phyloP scores from a whole-genome alignment of 441 rosid species.

The Macaranga tanarius region DNA sequence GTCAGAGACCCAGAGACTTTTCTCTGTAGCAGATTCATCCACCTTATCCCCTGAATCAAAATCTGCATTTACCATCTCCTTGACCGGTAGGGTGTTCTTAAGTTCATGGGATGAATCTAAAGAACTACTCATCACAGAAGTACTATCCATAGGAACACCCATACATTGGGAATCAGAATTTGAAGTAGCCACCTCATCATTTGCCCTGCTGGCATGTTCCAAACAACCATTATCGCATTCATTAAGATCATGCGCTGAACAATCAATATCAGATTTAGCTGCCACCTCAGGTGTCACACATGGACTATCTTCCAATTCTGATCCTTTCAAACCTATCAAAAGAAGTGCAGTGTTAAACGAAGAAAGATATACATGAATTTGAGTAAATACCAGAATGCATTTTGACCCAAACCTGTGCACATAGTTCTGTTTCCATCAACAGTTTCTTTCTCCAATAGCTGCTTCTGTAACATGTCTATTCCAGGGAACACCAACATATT shows the following conservation, averaged over 20 bases:
- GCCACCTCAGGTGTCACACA: slow-evolving; percentile 28
- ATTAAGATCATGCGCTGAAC: slow-evolving; percentile 32
- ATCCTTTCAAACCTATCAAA: slow-evolving; percentile 29
- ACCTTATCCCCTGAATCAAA: slow-evolving; percentile 28
- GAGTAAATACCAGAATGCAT: neutral
- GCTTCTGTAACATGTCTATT: slow-evolving; percentile 84
- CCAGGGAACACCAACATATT: slow-evolving; percentile 92
- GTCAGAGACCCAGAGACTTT: no score
- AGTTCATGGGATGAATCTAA: slow-evolving; percentile 32
- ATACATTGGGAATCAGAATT: slow-evolving; percentile 33
- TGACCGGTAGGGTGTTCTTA: neutral
- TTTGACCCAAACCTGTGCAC: slow-evolving; percentile 34
- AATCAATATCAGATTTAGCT: slow-evolving; percentile 39
- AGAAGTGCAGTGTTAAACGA: slow-evolving; percentile 8
- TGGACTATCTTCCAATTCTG: slow-evolving; percentile 25
- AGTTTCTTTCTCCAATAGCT: slow-evolving; percentile 46
- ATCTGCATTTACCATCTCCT: neutral
- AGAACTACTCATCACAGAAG: slow-evolving; percentile 29
- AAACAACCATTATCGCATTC: slow-evolving; percentile 32
- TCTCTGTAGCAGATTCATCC: slow-evolving; percentile 14
- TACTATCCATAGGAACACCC: slow-evolving; percentile 27
- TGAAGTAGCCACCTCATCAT: slow-evolving; percentile 31
- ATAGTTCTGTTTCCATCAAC: slow-evolving; percentile 24
- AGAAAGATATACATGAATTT: slow-evolving; percentile 9
- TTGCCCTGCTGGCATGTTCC: slow-evolving; percentile 21